Evolutionary conservation across 2,329 filamentous ascomycete genomes (phyloP).

Genomic region (Aspergillus sp.): DNA sequence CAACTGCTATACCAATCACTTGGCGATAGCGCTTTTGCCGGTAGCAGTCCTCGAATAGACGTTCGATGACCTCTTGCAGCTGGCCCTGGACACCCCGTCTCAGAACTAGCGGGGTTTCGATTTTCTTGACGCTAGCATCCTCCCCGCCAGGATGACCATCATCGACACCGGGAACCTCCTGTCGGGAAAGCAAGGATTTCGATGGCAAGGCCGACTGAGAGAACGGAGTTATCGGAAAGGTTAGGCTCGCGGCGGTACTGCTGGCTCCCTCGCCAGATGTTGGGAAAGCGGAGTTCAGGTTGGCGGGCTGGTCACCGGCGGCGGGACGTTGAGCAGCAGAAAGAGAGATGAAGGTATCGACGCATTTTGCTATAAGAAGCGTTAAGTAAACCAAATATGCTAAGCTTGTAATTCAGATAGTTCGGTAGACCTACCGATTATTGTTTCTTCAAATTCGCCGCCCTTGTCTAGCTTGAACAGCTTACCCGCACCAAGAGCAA

Average conservation of each 20-base stretch:
- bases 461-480: conserved; percentile 87
- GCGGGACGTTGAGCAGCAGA: conserved; percentile 53
- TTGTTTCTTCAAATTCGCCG: conserved; percentile 97
- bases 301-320: conserved; percentile 50
- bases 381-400: conserved; percentile 6
- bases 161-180: conserved; percentile 57
- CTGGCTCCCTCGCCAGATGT: conserved; percentile 58
- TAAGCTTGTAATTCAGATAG: neutral
- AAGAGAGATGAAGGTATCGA: conserved; percentile 92
- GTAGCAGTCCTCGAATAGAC: conserved; percentile 86
- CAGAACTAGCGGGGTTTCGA: conserved; percentile 58
- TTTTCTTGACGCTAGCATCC: conserved; percentile 47
- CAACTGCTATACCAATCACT: conserved; percentile 92
- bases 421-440: conserved; percentile 59
- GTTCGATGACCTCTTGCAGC: conserved; percentile 75
- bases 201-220: conserved; percentile 88
- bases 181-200: conserved; percentile 87
- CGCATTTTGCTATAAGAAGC: conserved; percentile 63
- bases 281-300: conserved; percentile 74
- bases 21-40: conserved; percentile 82
- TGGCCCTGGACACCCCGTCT: conserved; percentile 70
- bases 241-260: conserved; percentile 59
- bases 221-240: conserved; percentile 89
- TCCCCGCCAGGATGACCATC: conserved; percentile 50
- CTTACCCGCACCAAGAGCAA: conserved; percentile 88